Conservation (phyloP, 225 moss, liverwort and hornwort species). For the Sphagnum tenellum region DNA sequence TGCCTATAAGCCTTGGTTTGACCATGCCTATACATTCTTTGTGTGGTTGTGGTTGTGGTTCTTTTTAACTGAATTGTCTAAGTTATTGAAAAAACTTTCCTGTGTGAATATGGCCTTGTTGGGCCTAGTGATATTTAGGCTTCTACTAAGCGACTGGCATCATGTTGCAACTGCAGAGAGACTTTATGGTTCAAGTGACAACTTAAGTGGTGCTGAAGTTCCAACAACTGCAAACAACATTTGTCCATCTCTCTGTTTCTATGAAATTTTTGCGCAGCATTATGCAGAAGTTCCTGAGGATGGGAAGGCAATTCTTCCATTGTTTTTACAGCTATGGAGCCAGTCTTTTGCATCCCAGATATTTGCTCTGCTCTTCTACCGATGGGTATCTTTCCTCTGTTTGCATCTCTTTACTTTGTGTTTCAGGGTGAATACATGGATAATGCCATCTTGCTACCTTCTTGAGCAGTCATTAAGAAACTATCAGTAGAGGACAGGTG, state of each 20-base stretch:
- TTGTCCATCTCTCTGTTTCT: slow-evolving; percentile 55
- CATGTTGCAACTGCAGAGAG: slow-evolving; percentile 30
- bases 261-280: slow-evolving; percentile 91
- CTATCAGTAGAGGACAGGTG: no score
- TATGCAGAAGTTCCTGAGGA: slow-evolving; percentile 80
- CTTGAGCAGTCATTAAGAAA: no score
- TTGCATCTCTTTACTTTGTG: no score
- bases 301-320: slow-evolving; percentile 63
- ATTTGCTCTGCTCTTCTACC: slow-evolving; percentile 84
- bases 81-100: no score
- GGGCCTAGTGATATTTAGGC: no score
- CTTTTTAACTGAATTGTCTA: background rate
- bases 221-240: slow-evolving; percentile 30
- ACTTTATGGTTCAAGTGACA: slow-evolving; percentile 29
- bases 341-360: slow-evolving; percentile 94
- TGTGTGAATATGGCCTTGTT: no score
- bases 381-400: slow-evolving; percentile 41
- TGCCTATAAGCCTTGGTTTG: no score
- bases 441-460: no score
- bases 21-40: background rate
- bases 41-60: background rate
- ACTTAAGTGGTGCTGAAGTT: slow-evolving; percentile 9
- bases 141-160: background rate
- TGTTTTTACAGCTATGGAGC: slow-evolving; percentile 91
- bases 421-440: no score